These are phyloP conservation scores for Wickerhamiella spandovensis DNA, from an alignment of 805 yeast species.

Conservation along the genomic window DNA sequence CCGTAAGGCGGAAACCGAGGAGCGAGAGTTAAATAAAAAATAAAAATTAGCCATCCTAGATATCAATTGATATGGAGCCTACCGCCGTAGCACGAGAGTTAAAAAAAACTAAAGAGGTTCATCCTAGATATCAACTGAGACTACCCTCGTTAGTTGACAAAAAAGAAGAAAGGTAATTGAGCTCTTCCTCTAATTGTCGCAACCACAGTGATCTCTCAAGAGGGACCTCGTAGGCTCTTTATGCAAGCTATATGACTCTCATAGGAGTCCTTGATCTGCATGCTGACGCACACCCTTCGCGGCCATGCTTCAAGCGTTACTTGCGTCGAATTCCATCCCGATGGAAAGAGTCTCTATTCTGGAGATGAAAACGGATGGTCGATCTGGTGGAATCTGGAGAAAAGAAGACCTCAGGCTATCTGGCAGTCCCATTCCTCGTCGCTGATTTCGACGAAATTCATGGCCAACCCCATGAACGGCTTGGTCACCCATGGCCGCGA, in stretches of 20 bases:
- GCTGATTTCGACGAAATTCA: constrained; percentile 34
- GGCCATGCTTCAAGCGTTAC: constrained; percentile 26
- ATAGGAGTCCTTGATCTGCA: neutral
- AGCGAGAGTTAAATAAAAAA: too few species aligned
- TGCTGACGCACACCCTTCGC: constrained; percentile 20
- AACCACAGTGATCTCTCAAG: too few species aligned
- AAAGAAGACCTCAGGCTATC: constrained; percentile 40
- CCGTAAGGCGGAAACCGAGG: too few species aligned
- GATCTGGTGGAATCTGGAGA: constrained; percentile 49
- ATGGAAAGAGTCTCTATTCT: constrained; percentile 32
- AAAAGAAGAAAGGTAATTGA: too few species aligned
- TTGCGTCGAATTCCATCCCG: constrained; percentile 19
- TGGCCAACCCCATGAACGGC: constrained; percentile 23
- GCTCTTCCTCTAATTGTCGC: too few species aligned
- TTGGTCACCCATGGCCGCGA: constrained; percentile 59
- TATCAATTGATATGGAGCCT: too few species aligned
- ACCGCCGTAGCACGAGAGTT: too few species aligned
- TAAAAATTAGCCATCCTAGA: too few species aligned
- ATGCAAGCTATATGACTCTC: neutral
- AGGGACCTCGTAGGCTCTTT: too few species aligned
- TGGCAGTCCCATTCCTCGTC: constrained; percentile 51
- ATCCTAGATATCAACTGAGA: too few species aligned
- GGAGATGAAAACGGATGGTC: constrained; percentile 53
- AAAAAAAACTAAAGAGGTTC: too few species aligned
- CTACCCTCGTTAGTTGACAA: too few species aligned